Conservation (phyloP, 1,139 yeast genomes). For the Hanseniaspora uvarum region DNA sequence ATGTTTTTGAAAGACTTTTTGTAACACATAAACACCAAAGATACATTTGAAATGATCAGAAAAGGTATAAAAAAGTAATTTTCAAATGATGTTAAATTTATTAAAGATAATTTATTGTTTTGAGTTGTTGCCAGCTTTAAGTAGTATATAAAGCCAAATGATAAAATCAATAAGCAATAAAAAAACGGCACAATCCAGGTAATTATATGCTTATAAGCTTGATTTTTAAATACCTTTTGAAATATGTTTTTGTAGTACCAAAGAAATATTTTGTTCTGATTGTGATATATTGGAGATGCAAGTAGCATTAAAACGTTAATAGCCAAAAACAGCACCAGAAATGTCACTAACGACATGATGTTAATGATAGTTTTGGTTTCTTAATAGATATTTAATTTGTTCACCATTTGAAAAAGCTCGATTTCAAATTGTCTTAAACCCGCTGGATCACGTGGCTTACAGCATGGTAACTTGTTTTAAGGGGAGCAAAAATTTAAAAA, state of each 20-base stretch:
- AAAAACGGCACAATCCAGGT: constrained; percentile 9
- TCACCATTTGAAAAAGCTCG: background rate
- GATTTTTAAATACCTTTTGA: background rate
- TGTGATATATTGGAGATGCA: background rate
- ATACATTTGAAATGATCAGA: background rate
- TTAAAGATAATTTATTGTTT: background rate
- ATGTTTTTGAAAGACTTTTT: background rate
- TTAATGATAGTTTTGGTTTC: background rate
- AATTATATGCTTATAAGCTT: background rate
- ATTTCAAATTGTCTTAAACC: background rate
- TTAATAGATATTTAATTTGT: background rate
- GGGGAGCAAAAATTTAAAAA: background rate
- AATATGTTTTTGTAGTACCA: constrained; percentile 8
- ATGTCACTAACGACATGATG: background rate
- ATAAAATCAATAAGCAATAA: background rate
- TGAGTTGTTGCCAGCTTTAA: background rate
- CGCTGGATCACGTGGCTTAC: background rate
- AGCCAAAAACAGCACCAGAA: background rate
- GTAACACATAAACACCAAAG: background rate
- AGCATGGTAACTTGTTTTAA: no score
- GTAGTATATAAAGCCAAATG: constrained; percentile 6
- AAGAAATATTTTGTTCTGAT: background rate
- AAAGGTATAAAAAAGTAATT: background rate
- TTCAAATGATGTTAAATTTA: background rate
- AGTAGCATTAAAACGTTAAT: background rate